Conservation (phyloP, 768 basidiomycete genomes). For the Suillus sp. region DNA sequence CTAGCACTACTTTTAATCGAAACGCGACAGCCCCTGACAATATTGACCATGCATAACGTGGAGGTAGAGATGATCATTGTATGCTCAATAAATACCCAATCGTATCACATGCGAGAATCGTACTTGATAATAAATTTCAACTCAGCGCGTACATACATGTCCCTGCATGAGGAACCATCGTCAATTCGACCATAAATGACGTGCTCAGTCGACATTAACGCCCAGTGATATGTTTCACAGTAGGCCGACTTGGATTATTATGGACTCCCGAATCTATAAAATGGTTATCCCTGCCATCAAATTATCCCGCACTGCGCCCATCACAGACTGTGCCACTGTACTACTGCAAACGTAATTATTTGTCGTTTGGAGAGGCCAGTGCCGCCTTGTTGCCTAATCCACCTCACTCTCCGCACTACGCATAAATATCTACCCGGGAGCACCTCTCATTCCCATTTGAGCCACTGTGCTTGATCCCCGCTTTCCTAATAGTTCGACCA, state of each 20-base stretch:
- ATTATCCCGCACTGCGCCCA: not conserved
- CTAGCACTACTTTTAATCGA: not conserved
- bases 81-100: not conserved
- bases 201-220: constrained; percentile 19
- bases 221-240: not conserved
- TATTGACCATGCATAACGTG: not conserved
- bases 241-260: not conserved
- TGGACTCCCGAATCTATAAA: not conserved
- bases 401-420: not conserved
- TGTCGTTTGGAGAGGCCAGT: not conserved
- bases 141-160: not conserved
- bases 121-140: no score
- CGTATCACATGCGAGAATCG: no score
- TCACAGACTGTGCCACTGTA: not conserved
- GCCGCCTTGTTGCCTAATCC: not conserved
- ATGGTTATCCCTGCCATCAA: not conserved
- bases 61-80: not conserved
- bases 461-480: not conserved
- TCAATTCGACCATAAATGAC: constrained; percentile 16
- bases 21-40: not conserved
- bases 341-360: not conserved
- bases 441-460: not conserved
- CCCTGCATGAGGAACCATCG: constrained; percentile 5
- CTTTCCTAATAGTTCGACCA: constrained; percentile 19
- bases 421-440: not conserved